Base-by-base conservation (phyloP, 2,329 filamentous ascomycete genomes). In the Exophiala viscosa region DNA sequence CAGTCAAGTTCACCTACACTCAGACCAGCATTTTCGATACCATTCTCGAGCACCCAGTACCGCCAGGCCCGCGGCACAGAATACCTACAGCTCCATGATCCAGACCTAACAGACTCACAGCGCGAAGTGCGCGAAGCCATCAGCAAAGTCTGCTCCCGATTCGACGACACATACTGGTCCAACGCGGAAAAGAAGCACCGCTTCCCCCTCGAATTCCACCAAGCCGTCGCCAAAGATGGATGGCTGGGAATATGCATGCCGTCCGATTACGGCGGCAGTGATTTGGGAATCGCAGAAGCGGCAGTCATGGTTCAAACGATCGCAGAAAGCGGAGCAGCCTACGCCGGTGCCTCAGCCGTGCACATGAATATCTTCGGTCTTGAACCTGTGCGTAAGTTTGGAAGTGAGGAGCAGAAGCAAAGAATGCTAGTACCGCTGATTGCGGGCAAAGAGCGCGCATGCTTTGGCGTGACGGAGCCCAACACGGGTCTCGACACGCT, bases 321-420 rank as follows among this genome's bases (percentile, higher is more conserved):
- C 14, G 67, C 73, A 1, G 73, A 76, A 59, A 69, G 65, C 1
- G 73, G 73, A 0, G 73, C 68, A 4, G 73, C 73, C 1, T 71
- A 73, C 64, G 69, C 70, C 1, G 74, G 66, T 4, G 69, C 70
- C 1, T 71, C 67, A 6, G 69, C 70, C 1, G 69, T 76, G 10
- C 73, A 76, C 47, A 75, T 75, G 71, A 76, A 76, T 48, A 75
- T 76, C 28, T 76, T 76, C 52, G 73, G 72, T 0, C 59, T 75
- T 2, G 71, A 72, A 42, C 73, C 73, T 0, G 72, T 76, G 0
- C 68, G 70, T 10, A 76, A 75, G 54, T 75, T 72, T 40, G 73
- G 69, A 2, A 72, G 63, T 0, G 67, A 70, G 13, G 70, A 73
- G 60, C 73, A 75, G 58, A 73, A 70, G 58, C 56, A 66, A 39